Evolutionary conservation across 495 filamentous ascomycete genomes (phyloP).

Genomic region (Aspergillus saccharolyticus): DNA sequence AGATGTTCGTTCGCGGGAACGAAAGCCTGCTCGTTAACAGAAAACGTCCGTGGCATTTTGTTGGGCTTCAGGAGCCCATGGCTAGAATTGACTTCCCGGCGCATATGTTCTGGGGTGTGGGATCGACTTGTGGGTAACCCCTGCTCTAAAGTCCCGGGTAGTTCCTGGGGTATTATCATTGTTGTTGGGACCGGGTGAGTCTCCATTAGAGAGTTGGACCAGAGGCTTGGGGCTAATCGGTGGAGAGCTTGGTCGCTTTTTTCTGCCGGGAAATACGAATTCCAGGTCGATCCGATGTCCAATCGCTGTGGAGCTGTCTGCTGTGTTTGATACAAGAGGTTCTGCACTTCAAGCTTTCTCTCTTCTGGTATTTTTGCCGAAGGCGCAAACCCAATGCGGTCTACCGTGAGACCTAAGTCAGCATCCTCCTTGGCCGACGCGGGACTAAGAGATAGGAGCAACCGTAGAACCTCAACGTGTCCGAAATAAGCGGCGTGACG

Average conservation of each 20-base stretch:
- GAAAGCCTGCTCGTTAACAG: not conserved
- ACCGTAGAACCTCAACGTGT: conserved; percentile 29
- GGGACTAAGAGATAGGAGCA: conserved; percentile 20
- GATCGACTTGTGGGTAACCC: conserved; percentile 23
- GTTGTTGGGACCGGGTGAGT: not conserved
- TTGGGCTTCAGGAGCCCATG: too few species aligned
- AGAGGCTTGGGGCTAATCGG: not conserved
- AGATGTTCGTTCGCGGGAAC: not conserved
- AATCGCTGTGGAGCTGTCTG: not conserved
- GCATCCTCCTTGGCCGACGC: conserved; percentile 5
- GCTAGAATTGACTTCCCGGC: not conserved
- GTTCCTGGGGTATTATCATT: conserved; percentile 17
- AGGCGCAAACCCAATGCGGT: conserved; percentile 24
- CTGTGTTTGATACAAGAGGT: conserved; percentile 15
- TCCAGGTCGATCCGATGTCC: not conserved
- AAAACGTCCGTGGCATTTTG: not conserved
- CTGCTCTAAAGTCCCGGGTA: conserved; percentile 26
- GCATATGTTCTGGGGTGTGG: conserved; percentile 24
- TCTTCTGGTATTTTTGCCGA: conserved; percentile 23
- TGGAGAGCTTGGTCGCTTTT: not conserved
- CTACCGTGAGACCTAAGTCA: conserved; percentile 16
- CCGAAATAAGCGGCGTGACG: conserved; percentile 39
- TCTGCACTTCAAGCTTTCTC: conserved; percentile 16
- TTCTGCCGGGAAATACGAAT: not conserved
- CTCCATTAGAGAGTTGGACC: conserved; percentile 1